phyloP scores from a whole-genome alignment of 139 green algal genomes.

The Tetradesmus lagerheimii region DNA sequence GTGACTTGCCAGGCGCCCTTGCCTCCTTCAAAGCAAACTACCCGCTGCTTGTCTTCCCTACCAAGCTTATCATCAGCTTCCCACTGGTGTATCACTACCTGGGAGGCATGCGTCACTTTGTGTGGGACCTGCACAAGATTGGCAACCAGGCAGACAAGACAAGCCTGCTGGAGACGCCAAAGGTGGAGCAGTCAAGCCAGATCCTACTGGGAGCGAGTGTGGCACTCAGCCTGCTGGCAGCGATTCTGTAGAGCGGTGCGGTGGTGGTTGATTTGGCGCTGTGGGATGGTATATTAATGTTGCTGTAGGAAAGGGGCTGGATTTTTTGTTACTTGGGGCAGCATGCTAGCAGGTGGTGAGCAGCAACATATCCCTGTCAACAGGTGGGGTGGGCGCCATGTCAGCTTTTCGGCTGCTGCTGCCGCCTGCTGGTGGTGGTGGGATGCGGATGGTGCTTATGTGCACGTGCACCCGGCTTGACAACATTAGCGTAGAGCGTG shows the following conservation, averaged over 20 bases:
- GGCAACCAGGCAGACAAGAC: conserved; percentile 79
- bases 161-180: conserved; percentile 76
- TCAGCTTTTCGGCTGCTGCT: too few relatives aligned
- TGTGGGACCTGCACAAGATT: conserved; percentile 88
- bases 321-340: too few relatives aligned
- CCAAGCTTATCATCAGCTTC: conserved; percentile 83
- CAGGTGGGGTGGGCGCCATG: too few relatives aligned
- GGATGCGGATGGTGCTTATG: too few relatives aligned
- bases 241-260: conserved; percentile 23
- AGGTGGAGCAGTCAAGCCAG: conserved; percentile 70
- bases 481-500: background rate
- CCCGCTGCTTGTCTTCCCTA: conserved; percentile 77
- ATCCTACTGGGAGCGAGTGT: conserved; percentile 64
- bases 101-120: conserved; percentile 85
- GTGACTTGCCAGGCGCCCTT: conserved; percentile 76
- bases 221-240: conserved; percentile 55
- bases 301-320: too few relatives aligned
- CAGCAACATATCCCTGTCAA: too few relatives aligned
- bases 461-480: background rate
- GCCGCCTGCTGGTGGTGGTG: too few relatives aligned
- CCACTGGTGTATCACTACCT: conserved; percentile 95
- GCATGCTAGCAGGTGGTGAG: too few relatives aligned
- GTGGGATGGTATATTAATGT: too few relatives aligned
- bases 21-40: conserved; percentile 64
- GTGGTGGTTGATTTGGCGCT: too few relatives aligned